Conservation (phyloP, 768 basidiomycete species). For the Lentinula aciculospora region DNA sequence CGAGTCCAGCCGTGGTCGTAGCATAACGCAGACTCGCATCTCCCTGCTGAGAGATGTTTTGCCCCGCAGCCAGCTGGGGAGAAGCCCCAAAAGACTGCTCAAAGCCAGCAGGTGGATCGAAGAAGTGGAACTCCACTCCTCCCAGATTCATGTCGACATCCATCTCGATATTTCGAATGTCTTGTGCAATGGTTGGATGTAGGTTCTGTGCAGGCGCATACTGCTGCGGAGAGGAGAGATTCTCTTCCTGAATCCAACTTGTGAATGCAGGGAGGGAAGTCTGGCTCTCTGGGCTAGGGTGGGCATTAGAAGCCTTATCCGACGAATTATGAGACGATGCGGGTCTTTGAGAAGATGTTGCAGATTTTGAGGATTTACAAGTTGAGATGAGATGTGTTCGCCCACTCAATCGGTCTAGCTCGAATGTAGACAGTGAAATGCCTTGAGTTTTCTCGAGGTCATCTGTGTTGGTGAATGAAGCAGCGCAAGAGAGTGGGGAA, state of each 20-base stretch:
- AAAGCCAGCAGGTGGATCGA: not conserved
- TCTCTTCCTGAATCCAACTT: not conserved
- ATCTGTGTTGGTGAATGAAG: slow-evolving; percentile 12
- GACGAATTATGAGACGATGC: not conserved
- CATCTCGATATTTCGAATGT: slow-evolving; percentile 35
- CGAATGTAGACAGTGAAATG: slow-evolving; percentile 28
- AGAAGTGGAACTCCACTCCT: not conserved
- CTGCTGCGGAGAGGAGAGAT: not conserved
- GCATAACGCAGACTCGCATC: not conserved
- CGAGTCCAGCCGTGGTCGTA: not conserved
- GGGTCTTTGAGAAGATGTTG: no score
- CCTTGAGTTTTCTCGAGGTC: slow-evolving; percentile 13
- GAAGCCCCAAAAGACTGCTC: not conserved
- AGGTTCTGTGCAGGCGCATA: slow-evolving; percentile 18
- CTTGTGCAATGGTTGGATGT: slow-evolving; percentile 51
- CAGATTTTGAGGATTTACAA: not conserved
- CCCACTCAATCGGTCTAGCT: slow-evolving; percentile 53
- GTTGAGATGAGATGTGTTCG: slow-evolving; percentile 39
- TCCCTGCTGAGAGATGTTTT: not conserved
- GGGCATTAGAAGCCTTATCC: not conserved
- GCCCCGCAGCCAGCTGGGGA: not conserved
- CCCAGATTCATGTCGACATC: slow-evolving; percentile 1
- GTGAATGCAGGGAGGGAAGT: not conserved
- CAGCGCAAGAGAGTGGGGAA: not conserved
- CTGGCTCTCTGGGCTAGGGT: not conserved